Base-by-base conservation (phyloP, 23 red algal species). In the Gracilaria domingensis region DNA sequence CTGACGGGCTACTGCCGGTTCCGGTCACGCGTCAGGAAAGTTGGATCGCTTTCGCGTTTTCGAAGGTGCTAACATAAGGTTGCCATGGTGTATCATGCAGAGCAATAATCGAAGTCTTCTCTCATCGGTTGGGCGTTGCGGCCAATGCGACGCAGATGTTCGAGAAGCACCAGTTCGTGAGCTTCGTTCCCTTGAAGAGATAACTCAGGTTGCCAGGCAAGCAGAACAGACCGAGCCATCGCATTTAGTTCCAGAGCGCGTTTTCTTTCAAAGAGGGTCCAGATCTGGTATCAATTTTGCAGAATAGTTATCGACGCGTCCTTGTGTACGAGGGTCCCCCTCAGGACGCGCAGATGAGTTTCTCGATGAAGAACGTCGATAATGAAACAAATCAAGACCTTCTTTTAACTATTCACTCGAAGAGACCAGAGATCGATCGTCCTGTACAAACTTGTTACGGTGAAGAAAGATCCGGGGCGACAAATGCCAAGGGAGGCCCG, bases 321-420 rank as follows among this genome's bases (percentile, higher is more conserved):
- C 57, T 90, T 39, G 87, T 90, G 38, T 90, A 80, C 61, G 61
- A 48, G n/a, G 73, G 71, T 40, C 72, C 86, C 23, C 86, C 75
- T n/a, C 13, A n/a, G n/a, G 55, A 37, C 54, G 54, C 36, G 38
- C 79, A 32, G 26, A 64, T 7, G 79, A 82, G 26, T 82, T 82
- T 26, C 4, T 50, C 0, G 45, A 77, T 34, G 42, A 77, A n/a
- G 8, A 37, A 8, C 45, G 45, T 39, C 12, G 21, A 17, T 26
- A 74, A 74, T 64, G 39, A 77, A 77, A n/a, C n/a, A n/a, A 77
- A 40, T 12, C 20, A 40, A 28, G 72, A 77, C 26, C 72, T 28
- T 0, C 72, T 77, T 20, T 77, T 35, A 73, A 75, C 37, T 71
- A 73, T 33, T 87, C 84, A 11, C 51, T 71, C 21, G 84, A 87